phyloP scores from a whole-genome alignment of 306 rosid species.

The Lupinus albus region DNA sequence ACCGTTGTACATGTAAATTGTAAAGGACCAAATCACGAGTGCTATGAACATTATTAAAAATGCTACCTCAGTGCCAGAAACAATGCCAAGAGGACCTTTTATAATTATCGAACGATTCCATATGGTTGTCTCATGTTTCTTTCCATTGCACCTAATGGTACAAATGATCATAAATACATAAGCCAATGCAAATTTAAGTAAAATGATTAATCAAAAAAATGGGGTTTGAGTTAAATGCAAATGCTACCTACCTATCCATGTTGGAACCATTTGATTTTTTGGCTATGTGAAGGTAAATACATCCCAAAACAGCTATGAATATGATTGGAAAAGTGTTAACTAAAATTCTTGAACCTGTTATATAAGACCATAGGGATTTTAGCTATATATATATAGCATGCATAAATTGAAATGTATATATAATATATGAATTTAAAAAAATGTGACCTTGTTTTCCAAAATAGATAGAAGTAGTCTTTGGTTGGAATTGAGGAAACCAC shows the following conservation, averaged over 20 bases:
- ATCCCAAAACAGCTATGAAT: conserved; percentile 63
- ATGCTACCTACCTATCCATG: too few species aligned
- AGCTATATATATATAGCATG: conserved; percentile 38
- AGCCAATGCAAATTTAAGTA: too few species aligned
- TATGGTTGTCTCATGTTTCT: conserved; percentile 21
- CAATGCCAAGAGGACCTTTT: conserved; percentile 77
- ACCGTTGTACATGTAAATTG: conserved; percentile 42
- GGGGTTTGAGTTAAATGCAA: too few species aligned
- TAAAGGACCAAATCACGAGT: conserved; percentile 62
- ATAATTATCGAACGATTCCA: conserved; percentile 57
- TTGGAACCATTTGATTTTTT: conserved; percentile 33
- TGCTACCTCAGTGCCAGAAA: conserved; percentile 54
- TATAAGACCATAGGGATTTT: conserved; percentile 16
- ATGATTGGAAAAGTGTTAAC: conserved; percentile 61
- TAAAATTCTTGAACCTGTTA: conserved; percentile 53
- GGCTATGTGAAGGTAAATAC: conserved; percentile 62
- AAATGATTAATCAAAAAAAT: too few species aligned
- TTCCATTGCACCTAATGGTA: conserved; percentile 6
- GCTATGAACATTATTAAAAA: conserved; percentile 62
- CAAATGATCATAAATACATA: not conserved
- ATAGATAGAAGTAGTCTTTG: conserved; percentile 43
- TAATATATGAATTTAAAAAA: not conserved
- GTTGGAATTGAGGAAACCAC: conserved; percentile 46
- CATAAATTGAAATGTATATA: conserved; percentile 29
- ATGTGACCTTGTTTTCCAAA: conserved; percentile 64